Percentiles rank a stretch among this genome's conserved stretches.
Evolutionary conservation across 495 filamentous ascomycete species (phyloP).

Genomic region (Aspergillus sparsus): DNA sequence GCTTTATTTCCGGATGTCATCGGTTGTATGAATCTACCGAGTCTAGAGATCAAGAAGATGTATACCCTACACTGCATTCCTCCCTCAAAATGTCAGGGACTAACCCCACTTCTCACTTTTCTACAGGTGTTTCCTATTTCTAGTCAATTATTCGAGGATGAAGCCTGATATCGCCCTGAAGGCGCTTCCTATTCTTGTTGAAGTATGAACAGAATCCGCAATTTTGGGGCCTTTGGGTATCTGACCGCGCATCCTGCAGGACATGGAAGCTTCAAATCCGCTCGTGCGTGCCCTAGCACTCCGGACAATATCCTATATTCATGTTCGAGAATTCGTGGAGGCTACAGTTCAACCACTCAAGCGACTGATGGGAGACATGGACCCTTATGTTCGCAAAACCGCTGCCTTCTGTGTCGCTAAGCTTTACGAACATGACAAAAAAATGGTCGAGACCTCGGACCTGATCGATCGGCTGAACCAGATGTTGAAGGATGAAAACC

Average conservation of each 20-base stretch:
- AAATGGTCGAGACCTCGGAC: slow-evolving; percentile 85
- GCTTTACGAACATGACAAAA: slow-evolving; percentile 92
- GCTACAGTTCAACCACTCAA: slow-evolving; percentile 84
- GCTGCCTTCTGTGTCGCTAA: slow-evolving; percentile 96
- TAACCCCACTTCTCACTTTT: slow-evolving; percentile 20
- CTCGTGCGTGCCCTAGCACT: slow-evolving; percentile 90
- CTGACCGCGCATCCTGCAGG: slow-evolving; percentile 50
- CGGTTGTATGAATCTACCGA: slow-evolving; percentile 88
- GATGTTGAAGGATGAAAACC: slow-evolving; percentile 92
- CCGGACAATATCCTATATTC: slow-evolving; percentile 95
- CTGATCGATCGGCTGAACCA: slow-evolving; percentile 89
- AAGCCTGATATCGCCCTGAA: slow-evolving; percentile 94
- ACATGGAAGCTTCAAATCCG: slow-evolving; percentile 92
- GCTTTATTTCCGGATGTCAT: slow-evolving; percentile 95
- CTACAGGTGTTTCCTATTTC: slow-evolving; percentile 89
- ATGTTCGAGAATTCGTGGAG: slow-evolving; percentile 95
- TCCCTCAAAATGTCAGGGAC: slow-evolving; percentile 10
- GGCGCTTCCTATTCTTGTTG: slow-evolving; percentile 82
- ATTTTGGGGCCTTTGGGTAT: not conserved
- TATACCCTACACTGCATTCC: slow-evolving; percentile 42
- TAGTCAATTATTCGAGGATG: slow-evolving; percentile 95
- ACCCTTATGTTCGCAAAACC: slow-evolving; percentile 98
- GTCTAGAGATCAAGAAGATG: slow-evolving; percentile 99
- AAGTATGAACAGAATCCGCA: slow-evolving; percentile 53
- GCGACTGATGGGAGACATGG: slow-evolving; percentile 77